phyloP scores from a whole-genome alignment of 176 grass and related monocot genomes.

The Triticum dicoccoides region DNA sequence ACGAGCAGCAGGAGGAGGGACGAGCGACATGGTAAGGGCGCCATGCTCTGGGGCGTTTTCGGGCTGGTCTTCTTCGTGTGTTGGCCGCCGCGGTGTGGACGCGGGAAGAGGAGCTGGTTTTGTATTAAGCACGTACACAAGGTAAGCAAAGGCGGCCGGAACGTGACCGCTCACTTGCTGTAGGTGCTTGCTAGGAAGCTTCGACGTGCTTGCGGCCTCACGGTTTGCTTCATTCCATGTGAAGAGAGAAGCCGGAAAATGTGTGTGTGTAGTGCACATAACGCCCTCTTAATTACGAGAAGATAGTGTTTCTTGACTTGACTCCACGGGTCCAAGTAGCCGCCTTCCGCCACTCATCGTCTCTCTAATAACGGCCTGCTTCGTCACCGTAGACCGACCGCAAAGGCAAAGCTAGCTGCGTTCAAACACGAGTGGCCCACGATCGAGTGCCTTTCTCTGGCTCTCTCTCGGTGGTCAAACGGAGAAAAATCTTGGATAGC shows the following conservation, averaged over 20 bases:
- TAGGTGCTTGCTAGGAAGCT: not conserved
- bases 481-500: not conserved
- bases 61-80: not conserved
- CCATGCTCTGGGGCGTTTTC: conserved; percentile 19
- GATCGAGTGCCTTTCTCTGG: no score
- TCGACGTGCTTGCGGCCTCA: not conserved
- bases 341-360: not conserved
- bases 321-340: not conserved
- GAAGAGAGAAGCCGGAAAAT: no score
- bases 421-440: not conserved
- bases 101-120: not conserved
- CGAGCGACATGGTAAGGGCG: not conserved
- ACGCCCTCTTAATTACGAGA: no score
- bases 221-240: no score
- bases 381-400: no score
- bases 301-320: not conserved
- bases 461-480: not conserved
- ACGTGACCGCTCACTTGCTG: not conserved
- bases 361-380: not conserved
- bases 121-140: not conserved
- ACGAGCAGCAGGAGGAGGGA: conserved; percentile 20
- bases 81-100: conserved; percentile 8
- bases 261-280: not conserved
- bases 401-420: not conserved
- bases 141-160: conserved; percentile 8